phyloP scores from a whole-genome alignment of 2,329 filamentous ascomycete genomes.

The Claviceps africana region DNA sequence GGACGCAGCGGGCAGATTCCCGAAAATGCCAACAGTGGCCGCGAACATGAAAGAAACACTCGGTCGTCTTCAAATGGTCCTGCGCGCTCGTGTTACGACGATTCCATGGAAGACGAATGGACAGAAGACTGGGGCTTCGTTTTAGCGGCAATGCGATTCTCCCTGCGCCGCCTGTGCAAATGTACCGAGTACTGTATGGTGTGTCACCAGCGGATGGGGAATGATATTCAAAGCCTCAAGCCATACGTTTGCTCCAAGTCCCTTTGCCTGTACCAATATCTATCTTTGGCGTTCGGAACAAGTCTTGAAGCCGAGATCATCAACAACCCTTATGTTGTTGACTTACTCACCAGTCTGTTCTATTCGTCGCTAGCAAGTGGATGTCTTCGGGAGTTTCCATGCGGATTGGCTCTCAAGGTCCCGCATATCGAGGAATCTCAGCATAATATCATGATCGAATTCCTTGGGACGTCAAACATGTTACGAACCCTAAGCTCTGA shows the following conservation, averaged over 20 bases:
- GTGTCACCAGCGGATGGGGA: conserved; percentile 56
- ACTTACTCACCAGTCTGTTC: conserved; percentile 72
- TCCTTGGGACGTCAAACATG: not conserved
- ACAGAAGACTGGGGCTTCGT: conserved; percentile 32
- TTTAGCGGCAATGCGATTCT: conserved; percentile 56
- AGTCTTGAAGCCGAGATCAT: conserved; percentile 75
- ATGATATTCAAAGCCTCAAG: conserved; percentile 55
- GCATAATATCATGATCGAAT: not conserved
- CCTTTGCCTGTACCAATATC: conserved; percentile 79
- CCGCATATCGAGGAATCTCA: conserved; percentile 5
- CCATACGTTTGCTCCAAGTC: conserved; percentile 64
- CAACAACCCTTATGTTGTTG: conserved; percentile 67
- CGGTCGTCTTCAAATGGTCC: conserved; percentile 5
- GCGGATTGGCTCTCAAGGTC: conserved; percentile 25
- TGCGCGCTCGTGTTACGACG: conserved; percentile 15
- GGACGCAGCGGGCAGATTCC: not conserved
- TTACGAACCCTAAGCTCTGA: not conserved
- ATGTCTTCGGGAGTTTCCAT: conserved; percentile 29
- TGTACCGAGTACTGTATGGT: conserved; percentile 82
- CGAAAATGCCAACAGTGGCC: not conserved
- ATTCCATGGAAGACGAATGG: conserved; percentile 14
- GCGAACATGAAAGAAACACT: not conserved
- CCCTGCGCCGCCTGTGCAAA: conserved; percentile 59
- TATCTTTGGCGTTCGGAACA: conserved; percentile 71
- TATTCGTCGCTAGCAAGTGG: conserved; percentile 40